Evolutionary conservation across 2,329 filamentous ascomycete genomes (phyloP), one percentile per base, ranked within the genome.

Genomic region (Cladobotryum protrusum): DNA sequence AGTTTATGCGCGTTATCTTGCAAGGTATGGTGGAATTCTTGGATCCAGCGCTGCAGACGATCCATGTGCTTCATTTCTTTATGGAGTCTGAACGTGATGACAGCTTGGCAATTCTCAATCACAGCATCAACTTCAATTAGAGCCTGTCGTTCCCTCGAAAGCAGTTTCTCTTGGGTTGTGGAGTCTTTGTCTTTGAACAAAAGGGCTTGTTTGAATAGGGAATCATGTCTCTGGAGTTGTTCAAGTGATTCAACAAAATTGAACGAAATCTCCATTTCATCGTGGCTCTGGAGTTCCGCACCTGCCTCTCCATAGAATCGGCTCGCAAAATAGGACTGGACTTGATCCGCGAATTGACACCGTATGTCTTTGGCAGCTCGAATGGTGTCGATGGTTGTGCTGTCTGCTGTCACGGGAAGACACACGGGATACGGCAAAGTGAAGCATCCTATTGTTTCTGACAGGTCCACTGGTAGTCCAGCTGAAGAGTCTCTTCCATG

Each of bases 201-300:
- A 7, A 9, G 14, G 7, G 35, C 4, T 12, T 17, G 14, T 6
- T n/a, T n/a, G 35, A 37, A 17, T 8, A 29, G 6, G 5, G 35
- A 50, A 9, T 66, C 67, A 2, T 64, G 57, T 0, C 63, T 58
- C 48, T 76, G 72, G 2, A 74, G 61, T 40, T 74, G 70, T 54
- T 76, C 73, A 46, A 68, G 53, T 8, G 44, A 24, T 68, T 45
- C 69, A 62, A 9, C 72, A 50, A 74, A 78, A 56, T 78, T 78
- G 62, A 78, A 76, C 0, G 72, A 59, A 2, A 78, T 54, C 54
- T 79, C 76, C 52, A 73, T 67, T 0, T 63, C 58, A n/a, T 60
- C 60, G 51, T 71, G 65, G 1, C 65, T 55, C 2, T 54, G 52
- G 54, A 67, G 71, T 19, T 62, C 54, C 36, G 67, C 52, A 2